Evolutionary conservation across 176 grass and related monocot species (phyloP), one percentile per base, ranked within the genome.

Genomic region (Aegilops umbellulata): DNA sequence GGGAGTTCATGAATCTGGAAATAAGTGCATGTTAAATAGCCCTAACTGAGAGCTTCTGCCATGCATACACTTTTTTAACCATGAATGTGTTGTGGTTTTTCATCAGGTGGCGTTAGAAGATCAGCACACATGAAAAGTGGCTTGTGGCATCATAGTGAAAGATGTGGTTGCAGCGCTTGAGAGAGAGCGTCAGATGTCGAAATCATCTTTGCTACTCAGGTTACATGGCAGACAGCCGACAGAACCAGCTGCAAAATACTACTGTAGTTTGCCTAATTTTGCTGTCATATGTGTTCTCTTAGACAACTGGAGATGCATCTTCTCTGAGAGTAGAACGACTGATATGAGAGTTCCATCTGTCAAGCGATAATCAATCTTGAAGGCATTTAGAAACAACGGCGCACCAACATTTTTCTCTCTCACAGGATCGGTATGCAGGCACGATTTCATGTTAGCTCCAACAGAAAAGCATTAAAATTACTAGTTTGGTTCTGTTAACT

Each of bases 161-260:
- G 92, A 98, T 88, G 88, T 94, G 79, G 86, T 98, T 63, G 76
- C 94, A 20, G 90, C 85, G 66, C 92, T 98, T 36, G 92, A 95
- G 72, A 87, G 86, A 38, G 97, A 92, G 76, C 94, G 87, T 63
- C 93, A 95, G 70, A 95, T 94, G 94, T 90, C 88, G 26, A 95
- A 91, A 86, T 94, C 93, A 19, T 85, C 92, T 74, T 83, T 96
- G 57, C 69, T 94, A 58, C 94, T 95, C 70, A 86, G 55, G n/a
- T 62, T 98, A 35, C 89, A 94, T 58, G 86, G 88, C n/a, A 82
- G 77, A 53, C 34, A 79, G 10, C 65, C 78, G 3, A 27, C 85
- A 67, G 88, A 92, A 83, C 67, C 87, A 32, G 34, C 78, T 78
- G 34, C 29, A 20, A 85, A 90, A 41, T 41, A 93, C 86, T n/a